phyloP scores from a whole-genome alignment of 2,329 filamentous ascomycete genomes.

The Hypoxylon sp. region DNA sequence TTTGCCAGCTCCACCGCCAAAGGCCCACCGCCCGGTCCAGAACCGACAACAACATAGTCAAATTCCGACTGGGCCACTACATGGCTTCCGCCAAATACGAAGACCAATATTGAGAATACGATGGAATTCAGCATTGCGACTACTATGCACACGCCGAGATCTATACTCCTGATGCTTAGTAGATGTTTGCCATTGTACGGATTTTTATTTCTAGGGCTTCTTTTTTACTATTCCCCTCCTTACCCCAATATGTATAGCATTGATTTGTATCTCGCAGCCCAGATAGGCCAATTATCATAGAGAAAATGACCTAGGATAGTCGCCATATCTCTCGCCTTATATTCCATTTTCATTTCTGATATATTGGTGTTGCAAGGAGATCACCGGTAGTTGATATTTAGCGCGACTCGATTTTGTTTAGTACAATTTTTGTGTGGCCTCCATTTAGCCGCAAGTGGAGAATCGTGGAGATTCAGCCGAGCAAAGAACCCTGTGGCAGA shows the following conservation, averaged over 20 bases:
- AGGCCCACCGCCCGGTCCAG: slow-evolving; percentile 71
- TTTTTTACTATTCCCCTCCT: slow-evolving; percentile 17
- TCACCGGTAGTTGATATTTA: slow-evolving; percentile 35
- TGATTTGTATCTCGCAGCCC: slow-evolving; percentile 18
- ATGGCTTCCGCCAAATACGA: slow-evolving; percentile 15
- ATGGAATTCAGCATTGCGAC: slow-evolving; percentile 27
- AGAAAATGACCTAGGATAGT: neutral
- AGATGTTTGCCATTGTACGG: neutral
- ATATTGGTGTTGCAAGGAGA: slow-evolving; percentile 31
- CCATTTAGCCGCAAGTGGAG: slow-evolving; percentile 36
- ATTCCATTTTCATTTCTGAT: slow-evolving; percentile 28
- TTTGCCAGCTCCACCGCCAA: slow-evolving; percentile 72
- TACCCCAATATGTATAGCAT: neutral
- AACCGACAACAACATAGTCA: slow-evolving; percentile 75
- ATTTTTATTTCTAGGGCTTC: slow-evolving; percentile 5
- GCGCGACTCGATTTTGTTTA: neutral
- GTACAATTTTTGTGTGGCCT: neutral
- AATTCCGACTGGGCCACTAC: slow-evolving; percentile 56
- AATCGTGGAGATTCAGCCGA: slow-evolving; percentile 41
- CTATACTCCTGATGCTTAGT: neutral
- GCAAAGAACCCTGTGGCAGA: slow-evolving; percentile 6
- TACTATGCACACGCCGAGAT: neutral
- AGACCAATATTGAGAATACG: slow-evolving; percentile 6
- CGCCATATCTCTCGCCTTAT: slow-evolving; percentile 5
- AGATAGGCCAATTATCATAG: slow-evolving; percentile 28